phyloP scores from a whole-genome alignment of 2,329 filamentous ascomycete species.

The Exophiala alcalophila region DNA sequence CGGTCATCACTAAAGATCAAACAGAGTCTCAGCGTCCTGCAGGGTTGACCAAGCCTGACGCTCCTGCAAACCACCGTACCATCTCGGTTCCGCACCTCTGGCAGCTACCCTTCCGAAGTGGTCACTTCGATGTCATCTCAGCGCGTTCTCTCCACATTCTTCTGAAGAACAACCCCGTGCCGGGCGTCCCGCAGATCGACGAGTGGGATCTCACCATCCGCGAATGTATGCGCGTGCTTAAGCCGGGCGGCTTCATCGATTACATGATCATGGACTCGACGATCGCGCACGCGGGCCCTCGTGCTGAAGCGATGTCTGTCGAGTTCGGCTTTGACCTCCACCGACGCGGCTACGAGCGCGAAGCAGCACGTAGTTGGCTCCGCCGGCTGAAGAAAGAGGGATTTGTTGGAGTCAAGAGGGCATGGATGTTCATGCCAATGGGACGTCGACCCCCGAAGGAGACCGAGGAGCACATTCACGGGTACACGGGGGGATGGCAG shows the following conservation, averaged over 20 bases:
- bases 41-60: conserved; percentile 58
- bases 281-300: conserved; percentile 77
- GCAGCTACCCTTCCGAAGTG: conserved; percentile 77
- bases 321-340: conserved; percentile 90
- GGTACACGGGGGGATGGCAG: conserved; percentile 44
- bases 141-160: conserved; percentile 82
- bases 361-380: conserved; percentile 77
- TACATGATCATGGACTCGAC: conserved; percentile 88
- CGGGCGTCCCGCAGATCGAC: conserved; percentile 63
- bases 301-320: conserved; percentile 76
- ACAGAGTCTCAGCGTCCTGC: conserved; percentile 60
- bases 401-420: conserved; percentile 76
- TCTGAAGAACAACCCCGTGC: conserved; percentile 66
- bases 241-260: conserved; percentile 89
- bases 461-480: conserved; percentile 22
- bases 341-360: conserved; percentile 84
- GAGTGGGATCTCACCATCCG: conserved; percentile 83
- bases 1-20: conserved; percentile 74
- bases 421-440: conserved; percentile 87
- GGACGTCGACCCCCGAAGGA: conserved; percentile 48
- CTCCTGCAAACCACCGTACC: conserved; percentile 82
- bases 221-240: conserved; percentile 87
- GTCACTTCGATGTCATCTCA: conserved; percentile 87
- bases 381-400: conserved; percentile 69
- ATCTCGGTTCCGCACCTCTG: conserved; percentile 74